These are phyloP conservation scores for Phytopythium helicoides DNA, from an alignment of 352 stramenopile genomes.

Conservation along the genomic window DNA sequence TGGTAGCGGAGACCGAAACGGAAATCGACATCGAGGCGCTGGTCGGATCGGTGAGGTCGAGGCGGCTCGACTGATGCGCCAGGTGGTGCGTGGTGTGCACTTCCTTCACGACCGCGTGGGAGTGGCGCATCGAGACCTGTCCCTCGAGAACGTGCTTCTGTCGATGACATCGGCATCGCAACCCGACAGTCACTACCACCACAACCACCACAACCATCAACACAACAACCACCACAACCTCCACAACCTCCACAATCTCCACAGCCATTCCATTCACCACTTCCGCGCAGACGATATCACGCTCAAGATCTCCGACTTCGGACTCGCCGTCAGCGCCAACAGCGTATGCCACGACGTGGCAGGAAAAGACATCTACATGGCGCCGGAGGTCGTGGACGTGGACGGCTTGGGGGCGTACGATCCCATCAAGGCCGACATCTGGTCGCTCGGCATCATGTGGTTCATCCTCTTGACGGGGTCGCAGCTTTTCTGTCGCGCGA, in stretches of 20 bases:
- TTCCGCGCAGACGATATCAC: neutral
- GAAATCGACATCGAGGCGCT: neutral
- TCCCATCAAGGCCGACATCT: conserved; percentile 48
- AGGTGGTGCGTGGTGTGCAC: conserved; percentile 33
- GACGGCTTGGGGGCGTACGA: conserved; percentile 26
- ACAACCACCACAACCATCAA: too few species aligned
- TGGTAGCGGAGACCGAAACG: too few species aligned
- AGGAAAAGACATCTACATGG: conserved; percentile 66
- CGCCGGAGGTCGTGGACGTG: conserved; percentile 48
- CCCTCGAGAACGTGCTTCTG: conserved; percentile 54
- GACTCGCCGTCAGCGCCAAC: conserved; percentile 23
- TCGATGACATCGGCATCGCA: neutral
- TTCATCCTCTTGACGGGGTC: conserved; percentile 70
- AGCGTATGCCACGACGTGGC: conserved; percentile 3
- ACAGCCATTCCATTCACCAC: too few species aligned
- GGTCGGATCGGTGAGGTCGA: conserved; percentile 15
- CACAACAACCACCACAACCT: too few species aligned
- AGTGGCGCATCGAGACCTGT: conserved; percentile 52
- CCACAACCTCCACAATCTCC: too few species aligned
- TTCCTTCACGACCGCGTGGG: conserved; percentile 39
- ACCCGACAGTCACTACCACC: conserved; percentile 1
- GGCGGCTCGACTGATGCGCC: conserved; percentile 28
- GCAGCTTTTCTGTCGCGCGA: conserved; percentile 15
- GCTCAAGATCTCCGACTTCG: conserved; percentile 63
- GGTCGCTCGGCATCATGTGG: conserved; percentile 63